These are phyloP conservation scores for Lentithecium fluviatile DNA, from an alignment of 495 filamentous ascomycete genomes.

Conservation along the genomic window DNA sequence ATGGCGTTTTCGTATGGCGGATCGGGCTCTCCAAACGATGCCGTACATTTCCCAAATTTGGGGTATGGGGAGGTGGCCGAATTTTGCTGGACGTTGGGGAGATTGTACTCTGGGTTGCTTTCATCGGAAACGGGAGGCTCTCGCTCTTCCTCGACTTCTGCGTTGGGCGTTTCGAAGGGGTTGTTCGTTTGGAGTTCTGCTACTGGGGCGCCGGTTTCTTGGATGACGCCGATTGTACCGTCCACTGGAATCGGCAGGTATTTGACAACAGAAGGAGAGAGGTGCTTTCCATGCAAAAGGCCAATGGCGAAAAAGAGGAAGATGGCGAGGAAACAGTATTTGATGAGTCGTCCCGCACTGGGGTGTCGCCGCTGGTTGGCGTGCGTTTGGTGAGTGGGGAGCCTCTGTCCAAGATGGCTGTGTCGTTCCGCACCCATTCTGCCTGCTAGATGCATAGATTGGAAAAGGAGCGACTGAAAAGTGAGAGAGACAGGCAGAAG, in stretches of 20 bases:
- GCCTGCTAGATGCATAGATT: no score
- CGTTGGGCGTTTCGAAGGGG: neutral
- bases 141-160: neutral
- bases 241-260: slow-evolving; percentile 4
- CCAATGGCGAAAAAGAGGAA: neutral
- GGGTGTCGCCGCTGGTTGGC: no score
- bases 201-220: neutral
- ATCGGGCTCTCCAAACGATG: slow-evolving; percentile 37
- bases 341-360: neutral
- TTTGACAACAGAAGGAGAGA: neutral
- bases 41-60: slow-evolving; percentile 41
- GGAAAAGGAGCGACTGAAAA: no score
- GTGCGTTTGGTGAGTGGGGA: no score
- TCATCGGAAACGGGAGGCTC: neutral
- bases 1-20: slow-evolving; percentile 40
- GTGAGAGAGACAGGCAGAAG: no score
- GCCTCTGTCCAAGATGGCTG: no score
- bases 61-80: neutral
- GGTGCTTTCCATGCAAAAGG: neutral
- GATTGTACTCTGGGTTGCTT: neutral
- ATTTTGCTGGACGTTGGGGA: neutral
- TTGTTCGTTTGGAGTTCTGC: neutral
- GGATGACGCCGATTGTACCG: neutral
- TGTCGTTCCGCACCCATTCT: no score
- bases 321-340: neutral